Conservation (phyloP, 129 eudicot genomes). For the Flaveria robusta region DNA sequence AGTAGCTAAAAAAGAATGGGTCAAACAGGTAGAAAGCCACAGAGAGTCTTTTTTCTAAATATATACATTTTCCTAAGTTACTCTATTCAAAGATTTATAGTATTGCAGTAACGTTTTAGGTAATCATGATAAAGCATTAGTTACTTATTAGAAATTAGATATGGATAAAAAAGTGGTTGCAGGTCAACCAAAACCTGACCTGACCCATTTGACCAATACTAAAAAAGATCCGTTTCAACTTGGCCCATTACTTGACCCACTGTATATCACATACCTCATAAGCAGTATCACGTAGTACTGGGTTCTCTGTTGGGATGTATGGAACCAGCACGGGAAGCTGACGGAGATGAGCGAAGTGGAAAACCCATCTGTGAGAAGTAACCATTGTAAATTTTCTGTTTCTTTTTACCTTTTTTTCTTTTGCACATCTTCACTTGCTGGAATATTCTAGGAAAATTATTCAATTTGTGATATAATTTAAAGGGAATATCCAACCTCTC, state of each 20-base stretch:
- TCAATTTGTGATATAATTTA: slow-evolving; percentile 5
- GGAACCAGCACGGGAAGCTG: slow-evolving; percentile 97
- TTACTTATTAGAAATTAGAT: neutral
- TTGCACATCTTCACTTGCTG: slow-evolving; percentile 13
- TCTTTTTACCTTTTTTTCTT: neutral
- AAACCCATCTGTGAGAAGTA: slow-evolving; percentile 80
- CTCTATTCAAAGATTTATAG: neutral
- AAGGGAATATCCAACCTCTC: slow-evolving; percentile 59
- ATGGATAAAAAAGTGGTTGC: neutral
- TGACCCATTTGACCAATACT: neutral
- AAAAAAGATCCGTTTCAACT: neutral
- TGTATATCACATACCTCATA: slow-evolving; percentile 66
- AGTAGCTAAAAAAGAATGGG: neutral
- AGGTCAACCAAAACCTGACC: neutral
- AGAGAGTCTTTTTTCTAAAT: neutral
- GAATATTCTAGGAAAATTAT: slow-evolving; percentile 12
- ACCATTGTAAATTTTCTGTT: slow-evolving; percentile 8
- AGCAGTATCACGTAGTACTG: slow-evolving; percentile 91
- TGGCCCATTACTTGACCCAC: neutral
- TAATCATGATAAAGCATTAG: neutral
- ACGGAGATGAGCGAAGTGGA: slow-evolving; percentile 98
- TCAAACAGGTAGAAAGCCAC: neutral
- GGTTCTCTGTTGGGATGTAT: slow-evolving; percentile 90
- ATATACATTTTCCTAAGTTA: neutral
- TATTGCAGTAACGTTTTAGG: neutral